Percentiles rank a stretch among this genome's conserved stretches.
Evolutionary conservation across 176 grass and related monocot genomes (phyloP).

Genomic region (Carex pumila): DNA sequence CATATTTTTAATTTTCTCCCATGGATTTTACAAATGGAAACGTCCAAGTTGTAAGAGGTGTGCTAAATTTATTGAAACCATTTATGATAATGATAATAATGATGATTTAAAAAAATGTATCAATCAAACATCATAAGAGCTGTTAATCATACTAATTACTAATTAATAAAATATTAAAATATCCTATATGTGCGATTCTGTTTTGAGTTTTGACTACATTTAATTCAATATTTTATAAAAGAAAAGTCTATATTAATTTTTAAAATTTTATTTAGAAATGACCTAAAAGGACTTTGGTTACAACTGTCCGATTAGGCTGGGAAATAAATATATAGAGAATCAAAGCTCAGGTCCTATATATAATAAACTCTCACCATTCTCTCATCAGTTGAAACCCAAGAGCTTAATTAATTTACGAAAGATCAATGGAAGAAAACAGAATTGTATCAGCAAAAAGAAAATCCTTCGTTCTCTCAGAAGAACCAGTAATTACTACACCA

Average conservation of each 20-base stretch:
- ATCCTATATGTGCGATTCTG: background rate
- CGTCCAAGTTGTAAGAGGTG: no score
- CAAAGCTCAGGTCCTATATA: no score
- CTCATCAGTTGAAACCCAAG: background rate
- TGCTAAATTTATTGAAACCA: no score
- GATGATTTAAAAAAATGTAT: background rate
- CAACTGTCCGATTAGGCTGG: background rate
- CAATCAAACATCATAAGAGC: background rate
- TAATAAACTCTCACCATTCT: background rate
- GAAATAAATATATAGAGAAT: background rate
- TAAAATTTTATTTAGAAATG: background rate
- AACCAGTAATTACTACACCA: background rate
- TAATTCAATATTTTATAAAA: background rate
- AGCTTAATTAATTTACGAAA: background rate
- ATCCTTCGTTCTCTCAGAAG: background rate
- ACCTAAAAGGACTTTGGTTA: background rate
- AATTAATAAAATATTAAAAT: background rate
- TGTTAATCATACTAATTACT: background rate
- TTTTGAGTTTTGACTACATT: background rate
- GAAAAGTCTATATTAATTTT: background rate
- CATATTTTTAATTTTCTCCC: no score
- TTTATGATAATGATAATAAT: background rate
- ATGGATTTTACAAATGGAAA: no score
- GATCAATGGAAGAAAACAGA: background rate
- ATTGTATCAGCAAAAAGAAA: background rate